Base-by-base conservation (phyloP, 106 monocot species). In the Chionographis japonica region DNA sequence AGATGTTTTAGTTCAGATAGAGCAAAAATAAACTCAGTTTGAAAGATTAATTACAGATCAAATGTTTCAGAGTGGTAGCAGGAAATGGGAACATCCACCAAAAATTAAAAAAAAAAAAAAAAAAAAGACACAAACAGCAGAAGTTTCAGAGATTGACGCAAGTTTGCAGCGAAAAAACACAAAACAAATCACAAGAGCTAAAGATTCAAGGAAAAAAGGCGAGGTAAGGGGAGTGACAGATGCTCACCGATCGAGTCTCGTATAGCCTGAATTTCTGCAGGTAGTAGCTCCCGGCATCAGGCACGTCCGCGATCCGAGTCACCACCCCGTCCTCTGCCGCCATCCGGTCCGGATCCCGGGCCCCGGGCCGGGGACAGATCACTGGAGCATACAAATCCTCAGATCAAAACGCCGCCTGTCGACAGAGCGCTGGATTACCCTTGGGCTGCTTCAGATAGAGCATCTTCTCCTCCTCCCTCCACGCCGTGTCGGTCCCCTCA, bases 191-290 rank as follows among this genome's bases (percentile, higher is more conserved):
- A 27, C 27, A 27, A 27, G 46, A 10, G 9, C 46, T 6, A 46
- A 46, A 46, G 9, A 46, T 6, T 46, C 46, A 46, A 5, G 5
- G 9, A 46, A 10, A 46, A 10, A 46, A 46, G 5, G 9, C 46
- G 9, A 46, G 0, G 9, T 46, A 10, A 46, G 5, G 46, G 9
- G 9, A 46, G 5, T 46, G 46, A 0, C 8, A 46, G 46, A 10
- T 46, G 41, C 85, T 78, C 63, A 78, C 80, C 35, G 89, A 85
- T 85, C 72, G 75, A 10, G 91, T 91, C 72, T 87, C 84, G 58
- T 84, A 91, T 18, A 91, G 91, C 52, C 71, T 75, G 53, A 91
- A 91, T 36, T 77, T 85, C 75, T 85, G 79, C 19, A 91, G 84
- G 60, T 68, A 85, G 68, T 72, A 58, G 46, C 77, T 64, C 13